These are phyloP conservation scores for Fusarium sp. DNA, from an alignment of 2,329 filamentous ascomycete species.

Conservation along the genomic window DNA sequence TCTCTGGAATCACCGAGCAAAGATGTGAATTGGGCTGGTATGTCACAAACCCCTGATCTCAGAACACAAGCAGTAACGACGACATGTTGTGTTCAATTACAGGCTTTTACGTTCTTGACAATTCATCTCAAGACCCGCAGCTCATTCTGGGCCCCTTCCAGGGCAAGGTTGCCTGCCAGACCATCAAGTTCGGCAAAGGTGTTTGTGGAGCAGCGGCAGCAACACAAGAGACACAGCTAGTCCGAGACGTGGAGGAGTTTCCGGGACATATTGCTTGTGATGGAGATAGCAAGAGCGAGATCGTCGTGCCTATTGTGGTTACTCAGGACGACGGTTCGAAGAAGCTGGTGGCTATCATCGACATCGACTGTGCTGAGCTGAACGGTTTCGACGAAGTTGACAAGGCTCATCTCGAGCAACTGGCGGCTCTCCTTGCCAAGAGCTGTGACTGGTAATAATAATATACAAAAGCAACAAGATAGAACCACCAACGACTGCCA, in stretches of 20 bases:
- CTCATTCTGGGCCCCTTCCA: conserved; percentile 85
- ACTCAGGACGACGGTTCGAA: conserved; percentile 45
- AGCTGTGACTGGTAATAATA: conserved; percentile 72
- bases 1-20: conserved; percentile 74
- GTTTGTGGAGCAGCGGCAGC: conserved; percentile 80
- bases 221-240: conserved; percentile 71
- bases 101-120: conserved; percentile 81
- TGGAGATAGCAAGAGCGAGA: conserved; percentile 79
- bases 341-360: conserved; percentile 78
- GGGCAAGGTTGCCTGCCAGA: conserved; percentile 83
- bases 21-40: conserved; percentile 82
- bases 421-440: conserved; percentile 69
- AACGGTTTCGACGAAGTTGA: conserved; percentile 78
- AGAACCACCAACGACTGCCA: neutral
- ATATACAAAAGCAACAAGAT: neutral
- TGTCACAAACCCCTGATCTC: conserved; percentile 15
- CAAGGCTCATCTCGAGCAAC: conserved; percentile 70
- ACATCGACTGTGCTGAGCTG: conserved; percentile 78
- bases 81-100: conserved; percentile 10
- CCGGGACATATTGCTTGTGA: conserved; percentile 88
- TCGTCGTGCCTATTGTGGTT: conserved; percentile 78
- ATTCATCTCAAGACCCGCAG: conserved; percentile 56
- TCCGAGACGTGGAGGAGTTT: conserved; percentile 77
- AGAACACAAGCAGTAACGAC: conserved; percentile 14
- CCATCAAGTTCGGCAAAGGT: conserved; percentile 77